Percentiles rank a stretch among this genome's conserved stretches.
These are phyloP conservation scores for Boletus reticulatus DNA, from an alignment of 768 basidiomycete genomes.

Conservation along the genomic window DNA sequence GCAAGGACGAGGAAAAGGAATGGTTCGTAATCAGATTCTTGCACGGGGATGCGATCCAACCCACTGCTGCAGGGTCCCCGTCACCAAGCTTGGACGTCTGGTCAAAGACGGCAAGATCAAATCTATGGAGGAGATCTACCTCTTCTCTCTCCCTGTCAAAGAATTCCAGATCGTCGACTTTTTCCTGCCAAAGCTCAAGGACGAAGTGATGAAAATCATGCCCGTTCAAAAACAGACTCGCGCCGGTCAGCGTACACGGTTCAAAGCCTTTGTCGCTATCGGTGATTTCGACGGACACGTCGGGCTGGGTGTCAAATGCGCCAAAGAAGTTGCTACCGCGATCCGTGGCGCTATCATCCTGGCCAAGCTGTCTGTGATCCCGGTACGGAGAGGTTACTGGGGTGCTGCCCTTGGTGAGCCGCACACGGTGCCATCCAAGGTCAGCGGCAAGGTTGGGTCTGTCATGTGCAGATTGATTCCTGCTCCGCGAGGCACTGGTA, in stretches of 20 bases:
- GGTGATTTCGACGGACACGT: conserved; percentile 99
- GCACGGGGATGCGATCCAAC: conserved; percentile 4
- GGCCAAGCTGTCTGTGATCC: conserved; percentile 96
- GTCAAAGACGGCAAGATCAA: conserved; percentile 99
- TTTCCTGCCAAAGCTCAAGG: conserved; percentile 99
- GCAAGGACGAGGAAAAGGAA: conserved; percentile 99
- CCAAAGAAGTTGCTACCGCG: conserved; percentile 99
- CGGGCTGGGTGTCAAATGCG: conserved; percentile 99
- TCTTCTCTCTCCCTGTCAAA: conserved; percentile 99
- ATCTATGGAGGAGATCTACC: conserved; percentile 99
- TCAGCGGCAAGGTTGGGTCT: conserved; percentile 97
- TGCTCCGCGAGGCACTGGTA: conserved; percentile 97
- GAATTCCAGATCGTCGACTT: conserved; percentile 99
- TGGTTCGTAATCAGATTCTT: conserved; percentile 59
- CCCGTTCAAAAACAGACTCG: conserved; percentile 99
- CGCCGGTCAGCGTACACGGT: conserved; percentile 98
- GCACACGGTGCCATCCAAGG: conserved; percentile 98
- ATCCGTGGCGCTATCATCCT: conserved; percentile 99
- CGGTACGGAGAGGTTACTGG: conserved; percentile 99
- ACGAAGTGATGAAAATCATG: conserved; percentile 99
- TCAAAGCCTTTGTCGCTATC: conserved; percentile 99
- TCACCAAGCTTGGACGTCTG: conserved; percentile 98
- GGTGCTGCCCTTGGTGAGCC: conserved; percentile 98
- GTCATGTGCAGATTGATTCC: conserved; percentile 99
- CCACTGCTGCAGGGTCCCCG: conserved; percentile 69